Conservation (phyloP, 1,284 basidiomycete species). For the Cronartium quercuum region DNA sequence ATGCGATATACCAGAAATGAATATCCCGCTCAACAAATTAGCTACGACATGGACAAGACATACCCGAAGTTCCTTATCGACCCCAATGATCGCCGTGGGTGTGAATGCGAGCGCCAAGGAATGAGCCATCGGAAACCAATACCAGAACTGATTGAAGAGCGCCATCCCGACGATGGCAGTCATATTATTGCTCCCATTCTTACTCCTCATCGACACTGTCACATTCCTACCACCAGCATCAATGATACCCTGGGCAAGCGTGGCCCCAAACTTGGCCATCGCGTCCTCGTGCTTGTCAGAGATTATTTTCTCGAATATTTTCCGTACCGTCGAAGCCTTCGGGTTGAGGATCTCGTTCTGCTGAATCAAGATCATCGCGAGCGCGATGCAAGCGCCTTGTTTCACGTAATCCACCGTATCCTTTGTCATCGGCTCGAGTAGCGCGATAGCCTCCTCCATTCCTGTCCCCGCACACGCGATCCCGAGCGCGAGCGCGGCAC, state of each 20-base stretch:
- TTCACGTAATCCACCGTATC: constrained; percentile 95
- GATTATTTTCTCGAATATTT: constrained; percentile 78
- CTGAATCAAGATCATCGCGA: constrained; percentile 92
- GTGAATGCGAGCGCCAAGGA: constrained; percentile 84
- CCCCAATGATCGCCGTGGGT: constrained; percentile 84
- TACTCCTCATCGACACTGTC: constrained; percentile 82
- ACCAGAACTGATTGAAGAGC: constrained; percentile 97
- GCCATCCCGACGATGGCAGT: constrained; percentile 91
- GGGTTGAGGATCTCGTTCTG: constrained; percentile 83
- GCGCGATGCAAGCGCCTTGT: constrained; percentile 88
- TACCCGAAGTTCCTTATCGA: constrained; percentile 76
- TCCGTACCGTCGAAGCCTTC: constrained; percentile 69
- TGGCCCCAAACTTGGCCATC: constrained; percentile 92
- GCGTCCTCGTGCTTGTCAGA: constrained; percentile 94
- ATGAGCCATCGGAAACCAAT: constrained; percentile 97
- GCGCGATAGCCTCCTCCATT: constrained; percentile 82
- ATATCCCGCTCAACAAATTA: constrained; percentile 15
- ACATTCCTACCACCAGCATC: constrained; percentile 93
- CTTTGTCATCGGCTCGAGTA: constrained; percentile 91
- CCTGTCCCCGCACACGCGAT: constrained; percentile 97
- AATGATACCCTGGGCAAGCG: constrained; percentile 86
- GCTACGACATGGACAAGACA: constrained; percentile 39
- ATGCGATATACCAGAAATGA: background rate
- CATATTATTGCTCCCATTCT: constrained; percentile 82
- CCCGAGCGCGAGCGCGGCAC: constrained; percentile 85